These are phyloP conservation scores for Ophiosphaerella korrae DNA, from an alignment of 2,329 filamentous ascomycete species.

Conservation along the genomic window DNA sequence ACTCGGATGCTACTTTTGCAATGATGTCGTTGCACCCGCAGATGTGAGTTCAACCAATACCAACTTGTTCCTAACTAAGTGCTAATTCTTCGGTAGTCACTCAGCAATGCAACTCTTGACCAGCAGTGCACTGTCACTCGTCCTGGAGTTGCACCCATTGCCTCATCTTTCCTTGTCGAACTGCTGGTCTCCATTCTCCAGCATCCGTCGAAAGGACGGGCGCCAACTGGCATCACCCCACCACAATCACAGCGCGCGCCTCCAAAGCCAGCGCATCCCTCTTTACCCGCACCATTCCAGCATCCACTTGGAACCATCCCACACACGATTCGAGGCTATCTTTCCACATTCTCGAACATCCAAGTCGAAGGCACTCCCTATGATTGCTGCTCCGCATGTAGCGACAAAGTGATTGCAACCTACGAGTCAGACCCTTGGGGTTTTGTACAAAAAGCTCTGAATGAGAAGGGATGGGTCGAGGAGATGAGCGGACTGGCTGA, in stretches of 20 bases:
- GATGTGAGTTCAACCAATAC: constrained; percentile 68
- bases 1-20: constrained; percentile 97
- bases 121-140: constrained; percentile 98
- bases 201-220: constrained; percentile 55
- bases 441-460: constrained; percentile 75
- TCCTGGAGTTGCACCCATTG: constrained; percentile 88
- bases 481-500: constrained; percentile 76
- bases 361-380: constrained; percentile 76
- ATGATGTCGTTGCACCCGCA: constrained; percentile 91
- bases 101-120: constrained; percentile 93
- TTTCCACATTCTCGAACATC: constrained; percentile 75
- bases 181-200: constrained; percentile 86
- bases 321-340: constrained; percentile 79
- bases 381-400: constrained; percentile 81
- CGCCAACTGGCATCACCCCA: constrained; percentile 14
- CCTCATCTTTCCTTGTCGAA: constrained; percentile 89
- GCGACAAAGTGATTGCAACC: constrained; percentile 68
- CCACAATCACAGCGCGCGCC: constrained; percentile 7
- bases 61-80: constrained; percentile 4
- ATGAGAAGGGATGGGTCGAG: constrained; percentile 77
- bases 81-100: constrained; percentile 62
- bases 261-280: constrained; percentile 26
- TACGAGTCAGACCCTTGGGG: constrained; percentile 74
- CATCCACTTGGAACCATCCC: constrained; percentile 76
- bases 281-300: constrained; percentile 40